Percentiles rank a stretch among this genome's conserved stretches.
These are phyloP conservation scores for Globisporangium perplexum DNA, from an alignment of 352 stramenopile species.

Conservation along the genomic window DNA sequence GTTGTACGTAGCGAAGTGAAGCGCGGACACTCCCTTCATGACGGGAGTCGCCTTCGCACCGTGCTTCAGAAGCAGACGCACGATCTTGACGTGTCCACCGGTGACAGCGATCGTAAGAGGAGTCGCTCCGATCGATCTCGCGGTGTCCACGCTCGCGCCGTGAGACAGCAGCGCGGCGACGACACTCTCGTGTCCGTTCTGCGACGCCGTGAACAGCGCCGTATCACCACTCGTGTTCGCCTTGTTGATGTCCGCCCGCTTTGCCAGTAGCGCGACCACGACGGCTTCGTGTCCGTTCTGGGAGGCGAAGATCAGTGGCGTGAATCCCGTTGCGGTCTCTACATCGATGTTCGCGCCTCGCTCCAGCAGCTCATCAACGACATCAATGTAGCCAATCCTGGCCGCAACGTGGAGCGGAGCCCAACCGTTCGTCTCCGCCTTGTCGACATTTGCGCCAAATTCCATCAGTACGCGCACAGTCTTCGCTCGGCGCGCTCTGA, in stretches of 20 bases:
- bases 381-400: neutral
- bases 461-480: neutral
- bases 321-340: too few species aligned
- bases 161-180: neutral
- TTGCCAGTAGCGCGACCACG: too few species aligned
- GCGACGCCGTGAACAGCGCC: too few species aligned
- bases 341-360: neutral
- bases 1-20: neutral
- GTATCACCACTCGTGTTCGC: too few species aligned
- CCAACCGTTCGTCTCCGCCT: neutral
- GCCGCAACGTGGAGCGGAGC: neutral
- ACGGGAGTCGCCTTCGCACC: neutral
- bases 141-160: neutral
- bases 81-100: slow-evolving; percentile 2
- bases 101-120: neutral
- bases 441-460: neutral
- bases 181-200: neutral
- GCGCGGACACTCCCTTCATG: neutral
- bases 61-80: neutral
- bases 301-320: too few species aligned
- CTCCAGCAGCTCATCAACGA: neutral
- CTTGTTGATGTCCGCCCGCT: too few species aligned
- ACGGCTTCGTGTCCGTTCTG: too few species aligned
- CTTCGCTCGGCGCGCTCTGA: neutral
- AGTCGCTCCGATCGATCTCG: neutral